Evolutionary conservation across 148 eudicot species (phyloP), one percentile per base, ranked within the genome.

Genomic region (Spergularia bocconei): DNA sequence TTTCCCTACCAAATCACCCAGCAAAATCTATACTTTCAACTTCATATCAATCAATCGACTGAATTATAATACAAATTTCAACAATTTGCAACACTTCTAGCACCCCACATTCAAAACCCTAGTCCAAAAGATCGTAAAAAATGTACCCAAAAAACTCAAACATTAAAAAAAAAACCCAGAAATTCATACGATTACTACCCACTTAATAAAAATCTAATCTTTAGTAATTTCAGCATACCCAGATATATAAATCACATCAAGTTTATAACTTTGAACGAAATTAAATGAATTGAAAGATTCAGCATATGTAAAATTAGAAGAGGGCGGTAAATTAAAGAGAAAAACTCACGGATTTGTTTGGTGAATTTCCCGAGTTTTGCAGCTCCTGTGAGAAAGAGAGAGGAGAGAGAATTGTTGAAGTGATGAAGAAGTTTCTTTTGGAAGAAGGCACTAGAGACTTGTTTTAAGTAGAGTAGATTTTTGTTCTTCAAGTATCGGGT

Each of bases 121-220:
- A 71, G 38, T 39, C 29, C 63, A 44, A 55, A 54, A 38, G 0
- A 56, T 36, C 21, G 19, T 17, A 33, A 7, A 55, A 55, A 36
- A 70, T 38, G 4, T 55, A 70, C 62, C 60, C 21, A 70, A 5
- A 70, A 54, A 54, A 4, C 0, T 19, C 48, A 63, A 63, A 63
- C 67, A 63, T 33, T 55, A 2, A 70, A 52, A 3, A 47, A 5
- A 23, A 20, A 2, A 68, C 15, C 10, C 13, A 58, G 8, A 68
- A 21, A 50, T 11, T 4, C 50, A 12, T 23, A 11, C 6, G 36
- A 68, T 2, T 23, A 21, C 23, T 6, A 52, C 17, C 2, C 57
- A 76, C 66, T 15, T 38, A 67, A 23, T 7, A 55, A 76, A 76
- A 60, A 76, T 23, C 60, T 25, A 63, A 74, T 3, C 60, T 63